A percentile compares a stretch with the other conserved stretches of the same genome.
These are phyloP conservation scores for Sporisorium reilianum DNA, from an alignment of 1,284 basidiomycete genomes.

Conservation along the genomic window DNA sequence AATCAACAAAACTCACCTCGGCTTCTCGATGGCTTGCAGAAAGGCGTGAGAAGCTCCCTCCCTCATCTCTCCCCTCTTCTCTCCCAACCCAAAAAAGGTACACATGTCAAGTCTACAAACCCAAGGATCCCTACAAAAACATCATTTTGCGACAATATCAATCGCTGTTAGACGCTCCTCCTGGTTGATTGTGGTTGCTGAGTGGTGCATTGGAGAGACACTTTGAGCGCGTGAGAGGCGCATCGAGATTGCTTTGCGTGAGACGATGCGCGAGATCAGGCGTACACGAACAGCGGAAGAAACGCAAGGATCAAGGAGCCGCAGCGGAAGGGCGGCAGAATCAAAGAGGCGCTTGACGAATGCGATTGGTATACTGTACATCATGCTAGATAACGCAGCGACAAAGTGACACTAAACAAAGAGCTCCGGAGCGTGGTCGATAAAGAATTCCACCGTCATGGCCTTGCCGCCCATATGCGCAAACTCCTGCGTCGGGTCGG, in stretches of 20 bases:
- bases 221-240: neutral
- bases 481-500: conserved; percentile 87
- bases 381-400: neutral
- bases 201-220: neutral
- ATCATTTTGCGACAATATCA: conserved; percentile 1
- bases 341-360: neutral
- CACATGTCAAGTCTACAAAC: conserved; percentile 5
- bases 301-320: too few species aligned
- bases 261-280: too few species aligned
- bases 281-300: neutral
- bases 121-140: conserved; percentile 12
- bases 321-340: too few species aligned
- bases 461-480: conserved; percentile 97
- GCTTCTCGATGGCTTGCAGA: neutral
- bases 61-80: neutral
- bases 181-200: neutral
- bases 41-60: neutral
- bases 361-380: too few species aligned
- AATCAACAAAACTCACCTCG: neutral
- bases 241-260: neutral
- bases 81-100: conserved; percentile 1
- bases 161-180: neutral
- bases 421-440: conserved; percentile 41
- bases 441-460: conserved; percentile 73
- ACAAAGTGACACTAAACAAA: conserved; percentile 14